Evolutionary conservation across 2,329 filamentous ascomycete species (phyloP), one percentile per base, ranked within the genome.

Genomic region (Beauveria sp.): DNA sequence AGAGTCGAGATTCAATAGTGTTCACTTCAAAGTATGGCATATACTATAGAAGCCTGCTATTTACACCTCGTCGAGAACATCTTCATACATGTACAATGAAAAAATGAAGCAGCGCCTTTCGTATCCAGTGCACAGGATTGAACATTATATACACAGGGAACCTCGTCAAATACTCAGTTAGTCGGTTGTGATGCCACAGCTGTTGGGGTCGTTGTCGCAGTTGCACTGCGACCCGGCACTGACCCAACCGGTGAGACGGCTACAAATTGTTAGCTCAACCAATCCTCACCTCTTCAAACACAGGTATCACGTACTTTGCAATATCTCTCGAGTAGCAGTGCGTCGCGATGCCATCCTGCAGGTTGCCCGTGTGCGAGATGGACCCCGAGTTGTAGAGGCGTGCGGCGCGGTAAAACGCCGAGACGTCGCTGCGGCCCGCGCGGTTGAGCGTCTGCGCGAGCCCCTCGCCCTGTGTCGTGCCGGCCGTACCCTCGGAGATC

Each of bases 321-420:
- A 83, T 71, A 64, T 83, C 81, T 20, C 71, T 75, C 9, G 75
- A 72, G 67, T 84, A 84, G 71, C 79, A 82, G 63, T 75, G 73
- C 20, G 79, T 80, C 38, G 73, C 75, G 67, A 78, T 71, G 50
- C 76, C 76, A 59, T 73, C 70, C 46, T 75, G 71, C 7, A 77
- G 67, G 64, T 78, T 72, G 6, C 59, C 63, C 43, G 68, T 70
- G 10, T 63, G 63, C 45, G 69, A 63, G 67, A 79, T 66, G 24
- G 68, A 70, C 18, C 79, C 79, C n/a, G 76, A 77, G 67, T 82
- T 82, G 71, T 81, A 82, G 42, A 77, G 74, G 40, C 79, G 71
- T n/a, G 78, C 76, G 0, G 76, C 78, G 54, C 70, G 73, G 67
- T 81, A 81, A 69, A 73, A 80, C 51, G 72, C 74, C 60, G 70